phyloP scores from a whole-genome alignment of 306 rosid species.

The Luffa acutangula region DNA sequence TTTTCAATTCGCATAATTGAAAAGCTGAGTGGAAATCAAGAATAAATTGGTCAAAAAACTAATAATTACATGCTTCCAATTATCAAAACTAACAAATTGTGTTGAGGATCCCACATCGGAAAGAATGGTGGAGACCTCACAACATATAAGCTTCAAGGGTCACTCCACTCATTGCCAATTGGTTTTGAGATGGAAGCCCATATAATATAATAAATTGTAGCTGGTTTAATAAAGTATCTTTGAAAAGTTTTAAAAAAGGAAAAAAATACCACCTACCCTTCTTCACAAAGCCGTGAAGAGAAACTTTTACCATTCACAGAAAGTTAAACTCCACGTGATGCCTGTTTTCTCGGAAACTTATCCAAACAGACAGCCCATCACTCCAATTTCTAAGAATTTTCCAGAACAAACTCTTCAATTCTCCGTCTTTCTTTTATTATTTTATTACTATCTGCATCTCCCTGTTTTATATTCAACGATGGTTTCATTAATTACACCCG shows the following conservation, averaged over 20 bases:
- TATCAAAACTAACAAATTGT: background rate
- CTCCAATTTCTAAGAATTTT: background rate
- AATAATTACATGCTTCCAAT: background rate
- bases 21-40: background rate
- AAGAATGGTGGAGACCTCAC: too few species aligned
- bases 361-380: background rate
- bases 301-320: background rate
- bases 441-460: background rate
- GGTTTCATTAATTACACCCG: background rate
- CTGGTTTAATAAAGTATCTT: background rate
- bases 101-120: too few species aligned
- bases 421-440: too few species aligned
- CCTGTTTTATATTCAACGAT: background rate
- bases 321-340: slow-evolving; percentile 1
- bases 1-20: background rate
- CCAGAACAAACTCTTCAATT: background rate
- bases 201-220: background rate
- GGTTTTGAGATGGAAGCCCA: too few species aligned
- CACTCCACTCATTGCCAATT: too few species aligned
- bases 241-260: background rate
- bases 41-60: background rate
- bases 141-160: too few species aligned
- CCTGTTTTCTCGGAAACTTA: background rate
- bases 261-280: background rate
- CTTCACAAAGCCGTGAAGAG: background rate